These are phyloP conservation scores for Agastache rugosa DNA, from an alignment of 257 asterid genomes.

Conservation along the genomic window DNA sequence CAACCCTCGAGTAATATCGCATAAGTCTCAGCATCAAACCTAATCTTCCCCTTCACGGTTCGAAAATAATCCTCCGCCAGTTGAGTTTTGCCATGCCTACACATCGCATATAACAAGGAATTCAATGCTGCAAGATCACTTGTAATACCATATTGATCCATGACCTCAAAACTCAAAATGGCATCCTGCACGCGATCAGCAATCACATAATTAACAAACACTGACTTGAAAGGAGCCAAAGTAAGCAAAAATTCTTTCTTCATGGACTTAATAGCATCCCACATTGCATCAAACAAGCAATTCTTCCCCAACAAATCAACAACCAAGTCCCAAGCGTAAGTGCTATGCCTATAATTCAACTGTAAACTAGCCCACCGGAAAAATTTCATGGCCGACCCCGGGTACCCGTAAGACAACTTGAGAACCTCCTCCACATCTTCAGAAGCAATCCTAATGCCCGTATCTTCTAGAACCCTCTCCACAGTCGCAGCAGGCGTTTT, in stretches of 20 bases:
- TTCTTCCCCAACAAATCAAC: conserved; percentile 74
- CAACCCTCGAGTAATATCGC: conserved; percentile 72
- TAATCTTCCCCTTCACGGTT: conserved; percentile 46
- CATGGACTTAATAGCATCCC: conserved; percentile 82
- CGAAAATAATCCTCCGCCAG: conserved; percentile 50
- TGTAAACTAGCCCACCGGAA: conserved; percentile 72
- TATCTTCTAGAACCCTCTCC: conserved; percentile 63
- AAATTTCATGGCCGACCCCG: conserved; percentile 65
- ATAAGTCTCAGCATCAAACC: conserved; percentile 56
- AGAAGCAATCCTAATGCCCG: conserved; percentile 54
- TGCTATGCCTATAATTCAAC: conserved; percentile 50
- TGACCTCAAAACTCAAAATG: conserved; percentile 56
- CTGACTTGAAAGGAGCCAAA: conserved; percentile 56
- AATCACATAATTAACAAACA: conserved; percentile 57
- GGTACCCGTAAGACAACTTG: conserved; percentile 53
- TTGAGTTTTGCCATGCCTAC: conserved; percentile 56
- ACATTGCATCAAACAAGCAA: conserved; percentile 74
- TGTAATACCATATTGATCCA: conserved; percentile 61
- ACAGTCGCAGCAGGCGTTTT: conserved; percentile 51
- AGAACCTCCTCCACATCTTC: conserved; percentile 71
- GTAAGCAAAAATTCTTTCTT: conserved; percentile 53
- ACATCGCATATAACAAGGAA: conserved; percentile 57
- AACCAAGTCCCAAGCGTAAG: conserved; percentile 65
- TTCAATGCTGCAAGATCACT: conserved; percentile 52
- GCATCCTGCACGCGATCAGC: conserved; percentile 62